Evolutionary conservation across 2,329 filamentous ascomycete species (phyloP), one percentile per base, ranked within the genome.

Genomic region (Lasiodiplodia gonubiensis): DNA sequence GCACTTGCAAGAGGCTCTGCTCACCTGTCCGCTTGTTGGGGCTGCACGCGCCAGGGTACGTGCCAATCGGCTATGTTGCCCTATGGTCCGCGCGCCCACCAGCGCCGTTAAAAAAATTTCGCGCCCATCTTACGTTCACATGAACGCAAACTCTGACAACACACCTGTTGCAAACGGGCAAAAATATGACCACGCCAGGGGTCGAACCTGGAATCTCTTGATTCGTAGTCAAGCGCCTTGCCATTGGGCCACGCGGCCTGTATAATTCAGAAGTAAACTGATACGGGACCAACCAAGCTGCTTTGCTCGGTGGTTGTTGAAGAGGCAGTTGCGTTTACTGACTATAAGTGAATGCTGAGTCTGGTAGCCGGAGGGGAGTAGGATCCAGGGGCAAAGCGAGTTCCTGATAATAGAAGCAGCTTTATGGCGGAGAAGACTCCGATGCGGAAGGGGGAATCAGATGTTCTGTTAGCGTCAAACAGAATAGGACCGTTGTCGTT

Each of bases 151-250:
- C 35, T 23, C 16, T 30, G 7, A 25, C 39, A 33, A 14, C 42
- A 18, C 18, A n/a, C 18, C 14, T 57, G n/a, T 7, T 35, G 4
- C 49, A 30, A 33, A 21, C 7, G 37, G 18, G 49, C 37, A 64
- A 67, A 67, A 67, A 37, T 30, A 25, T 68, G 67, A 66, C 67
- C 61, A 42, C 67, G 14, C n/a, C 61, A 66, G 67, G 67, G 42
- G n/a, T 67, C 55, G 48, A 77, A 78, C 76, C 76, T 74, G 72
- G 69, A 78, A 77, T 78, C 77, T 77, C 75, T 78, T 78, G 77
- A 79, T 79, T 79, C 80, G 80, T 81, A 82, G 80, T 81, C 80
- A 82, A 81, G 78, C 80, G 79, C 80, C 80, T 81, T 81, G 78
- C 79, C 80, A 81, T 81, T 81, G 80, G 80, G 80, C 80, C 80